Evolutionary conservation across 805 yeast species (phyloP), one percentile per base, ranked within the genome.

Genomic region (Priceomyces melissophilus): DNA sequence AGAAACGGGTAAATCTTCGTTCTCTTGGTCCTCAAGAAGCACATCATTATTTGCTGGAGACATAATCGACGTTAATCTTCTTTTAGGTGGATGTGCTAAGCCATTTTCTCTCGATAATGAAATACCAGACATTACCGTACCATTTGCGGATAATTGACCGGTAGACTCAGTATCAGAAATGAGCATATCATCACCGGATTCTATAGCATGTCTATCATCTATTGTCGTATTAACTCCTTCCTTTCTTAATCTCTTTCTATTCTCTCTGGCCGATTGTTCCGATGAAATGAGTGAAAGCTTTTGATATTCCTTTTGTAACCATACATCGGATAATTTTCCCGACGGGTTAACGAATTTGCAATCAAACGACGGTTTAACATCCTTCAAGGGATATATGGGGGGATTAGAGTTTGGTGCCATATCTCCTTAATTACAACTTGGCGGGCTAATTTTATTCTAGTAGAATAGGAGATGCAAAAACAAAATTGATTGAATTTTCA

Each of bases 81-180:
- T 54, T 37, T 68, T 68, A 2, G 73, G 65, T 3, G 71, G 72
- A 43, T 66, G 70, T 3, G 46, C 49, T 16, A 50, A 30, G 14
- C 55, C 53, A 42, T 46, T 43, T 35, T 52, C 50, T 32, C 58
- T 40, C 15, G 44, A 28, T 3, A 40, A 29, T 5, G 47, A 37
- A 13, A 47, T 12, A 7, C 37, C 41, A 9, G 51, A 38, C 8
- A 47, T 42, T 30, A 45, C 39, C 14, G 47, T 40, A n/a, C 49
- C 43, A 20, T 47, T 44, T 8, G 38, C 43, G 3, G 58, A 50
- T 4, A 47, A 42, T 38, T 55, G 57, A 41, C 54, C 46, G 39
- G 43, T 51, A 31, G 45, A 45, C n/a, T 67, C 71, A 8, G 58
- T 50, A 45, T 67, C 73, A 5, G 67, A 57, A 27, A 64, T 49